These are phyloP conservation scores for Ascodesmis nigricans DNA, from an alignment of 495 filamentous ascomycete species.

Conservation along the genomic window DNA sequence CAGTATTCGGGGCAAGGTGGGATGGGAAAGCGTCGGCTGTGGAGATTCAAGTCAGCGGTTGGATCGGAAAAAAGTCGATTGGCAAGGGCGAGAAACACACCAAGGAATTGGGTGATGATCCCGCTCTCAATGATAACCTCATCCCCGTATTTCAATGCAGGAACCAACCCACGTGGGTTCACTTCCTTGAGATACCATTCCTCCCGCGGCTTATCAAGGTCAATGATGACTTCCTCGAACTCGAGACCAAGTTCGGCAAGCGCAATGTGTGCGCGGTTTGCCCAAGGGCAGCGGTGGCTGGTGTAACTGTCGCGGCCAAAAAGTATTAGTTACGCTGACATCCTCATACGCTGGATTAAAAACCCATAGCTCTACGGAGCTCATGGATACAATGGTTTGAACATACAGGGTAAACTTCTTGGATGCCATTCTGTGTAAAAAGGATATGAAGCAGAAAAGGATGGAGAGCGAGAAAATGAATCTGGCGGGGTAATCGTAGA, in stretches of 20 bases:
- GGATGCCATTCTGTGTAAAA: too few relatives aligned
- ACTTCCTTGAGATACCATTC: conserved; percentile 56
- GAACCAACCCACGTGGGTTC: conserved; percentile 71
- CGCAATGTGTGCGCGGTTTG: conserved; percentile 60
- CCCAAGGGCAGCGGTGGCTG: conserved; percentile 57
- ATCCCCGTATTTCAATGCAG: conserved; percentile 45
- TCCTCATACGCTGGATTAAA: too few relatives aligned
- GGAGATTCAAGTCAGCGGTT: not conserved
- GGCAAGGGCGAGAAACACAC: conserved; percentile 15
- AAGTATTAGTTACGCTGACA: too few relatives aligned
- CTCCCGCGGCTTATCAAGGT: conserved; percentile 48
- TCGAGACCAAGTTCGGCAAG: conserved; percentile 49
- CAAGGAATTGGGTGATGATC: conserved; percentile 55
- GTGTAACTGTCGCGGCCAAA: conserved; percentile 49
- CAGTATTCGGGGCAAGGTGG: conserved; percentile 30
- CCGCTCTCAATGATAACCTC: conserved; percentile 51
- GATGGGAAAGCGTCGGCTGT: conserved; percentile 26
- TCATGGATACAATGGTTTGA: too few relatives aligned
- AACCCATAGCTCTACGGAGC: too few relatives aligned
- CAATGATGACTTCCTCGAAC: conserved; percentile 62
- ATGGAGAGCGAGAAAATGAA: too few relatives aligned
- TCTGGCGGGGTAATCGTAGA: too few relatives aligned
- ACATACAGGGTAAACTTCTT: too few relatives aligned
- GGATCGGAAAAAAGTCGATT: not conserved
- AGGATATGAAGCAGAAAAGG: too few relatives aligned